These are phyloP conservation scores for Lasiodiplodia sp. DNA, from an alignment of 2,329 filamentous ascomycete species.

Conservation along the genomic window DNA sequence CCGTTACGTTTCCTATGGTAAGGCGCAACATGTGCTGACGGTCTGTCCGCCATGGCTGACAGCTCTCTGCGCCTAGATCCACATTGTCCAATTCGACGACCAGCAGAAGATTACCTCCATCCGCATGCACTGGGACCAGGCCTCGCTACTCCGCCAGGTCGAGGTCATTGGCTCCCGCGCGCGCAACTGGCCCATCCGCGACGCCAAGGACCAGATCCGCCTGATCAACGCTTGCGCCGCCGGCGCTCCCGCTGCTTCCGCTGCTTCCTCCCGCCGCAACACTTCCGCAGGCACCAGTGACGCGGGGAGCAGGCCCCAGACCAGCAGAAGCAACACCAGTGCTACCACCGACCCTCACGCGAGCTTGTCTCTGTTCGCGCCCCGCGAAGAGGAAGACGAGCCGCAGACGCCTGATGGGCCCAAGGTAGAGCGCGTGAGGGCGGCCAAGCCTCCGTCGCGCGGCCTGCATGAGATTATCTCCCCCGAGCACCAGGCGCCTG, in stretches of 20 bases:
- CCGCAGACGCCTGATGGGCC: slow-evolving; percentile 34
- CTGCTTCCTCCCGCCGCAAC: slow-evolving; percentile 43
- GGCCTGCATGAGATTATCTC: slow-evolving; percentile 75
- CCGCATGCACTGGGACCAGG: slow-evolving; percentile 94
- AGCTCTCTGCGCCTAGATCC: slow-evolving; percentile 49
- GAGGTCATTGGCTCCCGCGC: slow-evolving; percentile 91
- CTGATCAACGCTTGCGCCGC: slow-evolving; percentile 68
- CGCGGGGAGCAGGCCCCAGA: slow-evolving; percentile 50
- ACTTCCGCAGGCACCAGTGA: slow-evolving; percentile 42
- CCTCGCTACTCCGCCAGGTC: slow-evolving; percentile 87
- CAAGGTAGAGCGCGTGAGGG: slow-evolving; percentile 58
- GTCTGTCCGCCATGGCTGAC: not conserved
- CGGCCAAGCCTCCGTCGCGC: slow-evolving; percentile 74
- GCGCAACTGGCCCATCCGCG: slow-evolving; percentile 93
- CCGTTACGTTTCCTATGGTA: slow-evolving; percentile 82
- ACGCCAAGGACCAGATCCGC: slow-evolving; percentile 82
- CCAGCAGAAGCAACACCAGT: slow-evolving; percentile 43
- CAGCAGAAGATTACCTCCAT: slow-evolving; percentile 84
- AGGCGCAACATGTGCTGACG: slow-evolving; percentile 41
- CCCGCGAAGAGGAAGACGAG: slow-evolving; percentile 67
- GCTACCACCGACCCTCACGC: slow-evolving; percentile 62
- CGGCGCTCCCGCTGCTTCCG: slow-evolving; percentile 53
- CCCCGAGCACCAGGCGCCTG: slow-evolving; percentile 51
- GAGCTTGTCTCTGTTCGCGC: slow-evolving; percentile 76
- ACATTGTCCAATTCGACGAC: slow-evolving; percentile 84